Percentiles rank a stretch among this genome's conserved stretches.
phyloP scores from a whole-genome alignment of 805 yeast species.

The Metschnikowia santaceciliae region DNA sequence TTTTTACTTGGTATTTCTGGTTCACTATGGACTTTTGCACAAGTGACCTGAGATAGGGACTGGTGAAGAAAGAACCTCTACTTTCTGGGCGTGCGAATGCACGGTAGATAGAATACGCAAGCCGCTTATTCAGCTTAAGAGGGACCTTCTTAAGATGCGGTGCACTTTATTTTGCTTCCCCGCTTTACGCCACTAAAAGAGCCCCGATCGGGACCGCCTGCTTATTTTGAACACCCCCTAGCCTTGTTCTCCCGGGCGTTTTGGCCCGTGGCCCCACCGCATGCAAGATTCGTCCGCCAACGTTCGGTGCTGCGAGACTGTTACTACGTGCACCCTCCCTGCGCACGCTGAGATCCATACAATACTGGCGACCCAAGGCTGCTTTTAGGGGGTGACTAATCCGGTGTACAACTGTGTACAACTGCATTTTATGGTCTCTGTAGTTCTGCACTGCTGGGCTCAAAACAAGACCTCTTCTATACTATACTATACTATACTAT shows the following conservation, averaged over 20 bases:
- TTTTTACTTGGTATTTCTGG: too few relatives aligned
- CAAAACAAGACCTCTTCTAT: too few relatives aligned
- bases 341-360: background rate
- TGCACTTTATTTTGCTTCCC: background rate
- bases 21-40: background rate
- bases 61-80: too few relatives aligned
- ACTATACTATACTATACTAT: too few relatives aligned
- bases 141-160: background rate
- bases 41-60: background rate
- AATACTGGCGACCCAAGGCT: background rate
- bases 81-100: slow-evolving; percentile 1
- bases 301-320: background rate
- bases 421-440: background rate
- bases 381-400: background rate
- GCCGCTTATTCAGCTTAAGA: background rate
- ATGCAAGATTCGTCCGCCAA: background rate
- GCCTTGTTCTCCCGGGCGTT: background rate
- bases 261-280: background rate
- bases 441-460: too few relatives aligned
- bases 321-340: background rate
- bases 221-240: background rate
- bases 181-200: background rate
- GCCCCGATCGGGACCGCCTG: background rate
- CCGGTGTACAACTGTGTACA: background rate
- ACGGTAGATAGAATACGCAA: background rate